Base-by-base conservation (phyloP, 441 rosid species). In the Flueggea neowawraea region DNA sequence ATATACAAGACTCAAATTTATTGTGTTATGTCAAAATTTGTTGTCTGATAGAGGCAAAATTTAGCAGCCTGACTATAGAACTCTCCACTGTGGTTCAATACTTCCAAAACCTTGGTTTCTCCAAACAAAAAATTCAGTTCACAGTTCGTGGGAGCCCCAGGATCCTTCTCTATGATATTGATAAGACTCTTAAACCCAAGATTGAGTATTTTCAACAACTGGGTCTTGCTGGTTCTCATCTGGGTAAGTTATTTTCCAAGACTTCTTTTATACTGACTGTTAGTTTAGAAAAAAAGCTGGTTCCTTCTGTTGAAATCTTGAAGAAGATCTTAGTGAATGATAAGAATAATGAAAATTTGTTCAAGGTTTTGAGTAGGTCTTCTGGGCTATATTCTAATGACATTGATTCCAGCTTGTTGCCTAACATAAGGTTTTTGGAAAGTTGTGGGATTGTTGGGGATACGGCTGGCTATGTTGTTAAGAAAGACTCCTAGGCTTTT, bases 391-490 rank as follows among this genome's bases (percentile, higher is more conserved):
- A 69, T 17, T 5, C 16, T 13, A 71, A 2, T 14, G 52, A 65
- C 61, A 63, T 74, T 3, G 36, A 69, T 9, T 15, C 44, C 0
- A 57, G 59, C 16, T 52, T 78, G 54, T 57, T 61, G 57, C 64
- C 62, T 17, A 78, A 76, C 57, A 52, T 78, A 32, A 68, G 60
- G 17, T 66, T 33, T 54, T 53, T 81, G 49, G 63, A 69, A 69
- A 50, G 75, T 59, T 63, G 64, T 68, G 83, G 86, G 52, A 74
- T 81, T 67, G 67, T 62, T 48, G 82, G 78, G 60, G 60, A 72
- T 61, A n/a, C 82, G 76, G 69, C 71, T 76, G 11, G 58, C 76
- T 9, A 44, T 9, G 48, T 52, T 82, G 47, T 57, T 77, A 16
- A 64, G 16, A 55, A 68, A 62, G 31, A 69, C 70, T 54, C 86